Base-by-base conservation (phyloP, 2,329 filamentous ascomycete genomes). In the Verticillium longisporum region DNA sequence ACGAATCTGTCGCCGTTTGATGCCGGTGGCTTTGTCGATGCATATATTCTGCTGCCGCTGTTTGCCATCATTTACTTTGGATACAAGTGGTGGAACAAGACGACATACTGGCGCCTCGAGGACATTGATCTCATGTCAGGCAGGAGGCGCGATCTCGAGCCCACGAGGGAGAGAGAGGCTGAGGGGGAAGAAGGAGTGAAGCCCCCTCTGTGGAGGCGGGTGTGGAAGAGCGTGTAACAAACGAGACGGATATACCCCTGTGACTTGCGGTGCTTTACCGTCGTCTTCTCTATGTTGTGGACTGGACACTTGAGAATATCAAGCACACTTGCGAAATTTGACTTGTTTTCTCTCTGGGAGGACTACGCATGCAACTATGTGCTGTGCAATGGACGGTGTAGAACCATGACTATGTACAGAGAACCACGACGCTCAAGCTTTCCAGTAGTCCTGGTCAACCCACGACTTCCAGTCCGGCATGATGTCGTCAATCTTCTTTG, bases 1-100 rank as follows among this genome's bases (percentile, higher is more conserved):
- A 80, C 83, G 4, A 84, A 79, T 0, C 72, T 88, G 4, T 77
- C 79, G 2, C 85, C 85, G 0, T 88, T 87, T 63, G 71, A 81
- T 45, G 82, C 80, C 0, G 83, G 80, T 4, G 74, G 77, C n/a
- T 87, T 88, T 66, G 84, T 88, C 11, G 83, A 86, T 66, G 84
- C 85, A 0, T 88, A 88, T 66, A 83, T 88, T 60, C 70, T 88
- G 31, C 68, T 88, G 34, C 83, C 83, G 1, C 72, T 88, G 0
- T 88, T 88, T 64, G 78, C 74, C 1, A 61, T 87, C 53, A 86
- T 88, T 15, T 87, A 83, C 65, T 63, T 79, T 1, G 76, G 67
- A 1, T 84, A 83, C 68, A 88, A 87, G 69, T 58, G 85, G 4
- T 72, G 76, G 50, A 84, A 82, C 73, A 78, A 77, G 62, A 87